phyloP scores from a whole-genome alignment of 352 stramenopile species.

The Phytophthora palmivora region DNA sequence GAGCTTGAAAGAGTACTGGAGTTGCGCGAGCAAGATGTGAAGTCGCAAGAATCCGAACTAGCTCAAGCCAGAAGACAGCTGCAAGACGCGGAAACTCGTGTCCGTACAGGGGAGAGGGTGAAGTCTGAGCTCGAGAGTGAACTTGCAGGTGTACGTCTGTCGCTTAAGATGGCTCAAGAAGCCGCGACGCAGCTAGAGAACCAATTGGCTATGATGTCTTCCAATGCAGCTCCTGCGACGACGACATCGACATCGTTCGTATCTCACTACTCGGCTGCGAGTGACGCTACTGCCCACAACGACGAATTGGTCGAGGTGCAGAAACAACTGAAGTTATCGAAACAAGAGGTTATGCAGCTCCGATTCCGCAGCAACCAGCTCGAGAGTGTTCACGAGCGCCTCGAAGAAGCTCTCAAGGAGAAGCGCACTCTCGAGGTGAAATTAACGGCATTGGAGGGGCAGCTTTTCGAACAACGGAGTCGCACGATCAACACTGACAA shows the following conservation, averaged over 20 bases:
- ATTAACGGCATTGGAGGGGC: slow-evolving; percentile 76
- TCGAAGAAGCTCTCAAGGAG: slow-evolving; percentile 79
- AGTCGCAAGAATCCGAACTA: slow-evolving; percentile 25
- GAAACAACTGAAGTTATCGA: slow-evolving; percentile 81
- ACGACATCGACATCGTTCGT: slow-evolving; percentile 40
- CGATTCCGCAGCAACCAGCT: slow-evolving; percentile 85
- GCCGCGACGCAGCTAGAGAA: slow-evolving; percentile 48
- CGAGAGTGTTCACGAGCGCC: slow-evolving; percentile 68
- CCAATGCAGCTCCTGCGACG: slow-evolving; percentile 9
- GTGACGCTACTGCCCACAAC: slow-evolving; percentile 31
- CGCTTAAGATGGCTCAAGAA: slow-evolving; percentile 44
- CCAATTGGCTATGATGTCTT: slow-evolving; percentile 41
- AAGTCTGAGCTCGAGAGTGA: slow-evolving; percentile 31
- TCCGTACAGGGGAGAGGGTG: slow-evolving; percentile 6
- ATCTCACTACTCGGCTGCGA: slow-evolving; percentile 26
- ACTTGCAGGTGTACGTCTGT: slow-evolving; percentile 31
- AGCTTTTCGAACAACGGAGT: slow-evolving; percentile 80
- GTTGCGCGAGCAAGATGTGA: slow-evolving; percentile 32
- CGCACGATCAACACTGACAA: slow-evolving; percentile 65
- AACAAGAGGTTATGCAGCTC: slow-evolving; percentile 86
- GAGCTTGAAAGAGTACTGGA: slow-evolving; percentile 35
- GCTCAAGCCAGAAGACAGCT: slow-evolving; percentile 34
- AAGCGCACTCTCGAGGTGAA: slow-evolving; percentile 84
- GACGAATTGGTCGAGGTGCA: slow-evolving; percentile 64
- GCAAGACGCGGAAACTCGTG: slow-evolving; percentile 30